Evolutionary conservation across 139 green algal species (phyloP), one percentile per base, ranked within the genome.

Genomic region (Picochlorum sp.): DNA sequence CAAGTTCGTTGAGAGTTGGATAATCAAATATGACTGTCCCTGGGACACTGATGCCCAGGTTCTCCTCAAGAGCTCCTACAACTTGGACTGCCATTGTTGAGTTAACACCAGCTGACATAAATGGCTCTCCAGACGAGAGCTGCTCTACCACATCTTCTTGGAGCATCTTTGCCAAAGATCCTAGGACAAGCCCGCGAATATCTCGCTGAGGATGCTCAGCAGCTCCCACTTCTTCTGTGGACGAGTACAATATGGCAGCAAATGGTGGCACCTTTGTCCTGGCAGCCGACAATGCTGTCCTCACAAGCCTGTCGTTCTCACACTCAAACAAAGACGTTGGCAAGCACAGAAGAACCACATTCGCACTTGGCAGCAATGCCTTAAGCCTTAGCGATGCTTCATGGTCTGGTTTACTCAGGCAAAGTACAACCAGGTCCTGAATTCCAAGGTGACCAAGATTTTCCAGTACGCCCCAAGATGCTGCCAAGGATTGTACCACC

Each of bases 21-120:
- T 76, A 76, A 32, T 91, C 85, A 71, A 90, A 87, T 23, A 80
- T 62, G 4, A 90, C 58, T 1, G 85, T 90, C n/a, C 64, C 66
- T 0, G 83, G 81, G 28, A 90, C 65, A 44, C 81, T 62, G 4
- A 75, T n/a, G 16, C 61, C 65, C 15, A 87, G 59, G 3, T 20
- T 9, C 2, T 6, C 30, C 21, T 76, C 69, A 21, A 76, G 57
- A 28, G 55, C 41, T 4, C 44, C 20, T 10, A 71, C 63, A n/a
- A 76, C 52, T 47, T 76, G 69, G 15, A 76, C 63, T 28, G 69
- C 69, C 8, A 45, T 44, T 7, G 82, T 59, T 13, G 80, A 87
- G 49, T 80, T 81, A 9, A 88, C 60, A 20, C 80, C 80, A 0
- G 82, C 76, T 16, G 77, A 73, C 78, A 87, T 87, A 24, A 86